Conservation (phyloP, 495 filamentous ascomycete genomes). For the Talaromyces borbonicus region DNA sequence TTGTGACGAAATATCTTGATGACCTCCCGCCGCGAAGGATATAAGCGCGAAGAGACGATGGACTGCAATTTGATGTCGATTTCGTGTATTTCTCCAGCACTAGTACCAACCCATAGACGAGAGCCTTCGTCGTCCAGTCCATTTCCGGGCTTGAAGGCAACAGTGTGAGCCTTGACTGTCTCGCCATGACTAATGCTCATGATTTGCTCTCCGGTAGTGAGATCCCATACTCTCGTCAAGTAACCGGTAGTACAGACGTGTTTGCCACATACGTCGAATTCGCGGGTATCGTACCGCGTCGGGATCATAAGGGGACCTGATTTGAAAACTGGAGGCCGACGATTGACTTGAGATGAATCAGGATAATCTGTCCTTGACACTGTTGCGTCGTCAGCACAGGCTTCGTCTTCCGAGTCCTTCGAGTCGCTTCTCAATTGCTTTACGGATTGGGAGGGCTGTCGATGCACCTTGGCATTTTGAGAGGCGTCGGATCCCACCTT, state of each 20-base stretch:
- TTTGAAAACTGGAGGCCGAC: constrained; percentile 66
- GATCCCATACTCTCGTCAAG: constrained; percentile 76
- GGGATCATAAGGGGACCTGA: constrained; percentile 61
- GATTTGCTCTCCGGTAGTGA: constrained; percentile 68
- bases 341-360: constrained; percentile 74
- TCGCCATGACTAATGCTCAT: constrained; percentile 77
- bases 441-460: constrained; percentile 23
- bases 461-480: constrained; percentile 10
- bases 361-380: constrained; percentile 54
- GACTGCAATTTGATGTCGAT: constrained; percentile 65
- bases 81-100: constrained; percentile 76
- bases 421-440: constrained; percentile 12
- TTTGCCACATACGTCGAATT: constrained; percentile 80
- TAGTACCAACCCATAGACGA: constrained; percentile 86
- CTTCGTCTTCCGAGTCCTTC: constrained; percentile 25
- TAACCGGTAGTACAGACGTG: constrained; percentile 79
- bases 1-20: constrained; percentile 78
- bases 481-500: not conserved
- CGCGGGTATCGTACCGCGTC: constrained; percentile 74
- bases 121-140: constrained; percentile 70
- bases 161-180: constrained; percentile 60
- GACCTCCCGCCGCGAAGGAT: constrained; percentile 74
- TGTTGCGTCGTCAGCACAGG: constrained; percentile 16
- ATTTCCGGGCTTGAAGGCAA: constrained; percentile 73
- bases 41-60: constrained; percentile 53